A percentile compares a stretch with the other conserved stretches of the same genome.
These are phyloP conservation scores for Angomonas deanei DNA, from an alignment of 208 protist species.

Conservation along the genomic window DNA sequence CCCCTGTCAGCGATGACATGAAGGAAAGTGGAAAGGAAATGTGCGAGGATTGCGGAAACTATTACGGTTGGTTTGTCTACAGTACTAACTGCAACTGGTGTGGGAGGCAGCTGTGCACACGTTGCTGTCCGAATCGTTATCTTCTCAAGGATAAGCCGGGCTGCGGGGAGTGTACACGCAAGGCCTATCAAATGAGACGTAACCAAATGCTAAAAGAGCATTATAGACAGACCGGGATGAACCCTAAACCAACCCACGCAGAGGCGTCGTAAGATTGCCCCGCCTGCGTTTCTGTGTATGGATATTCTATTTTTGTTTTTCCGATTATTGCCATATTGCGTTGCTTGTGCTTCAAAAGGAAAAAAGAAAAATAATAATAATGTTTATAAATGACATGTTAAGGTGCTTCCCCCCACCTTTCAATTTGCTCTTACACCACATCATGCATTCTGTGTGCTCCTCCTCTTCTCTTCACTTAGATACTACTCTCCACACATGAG, in stretches of 20 bases:
- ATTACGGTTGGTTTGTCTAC: slow-evolving; percentile 53
- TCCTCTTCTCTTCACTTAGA: too few relatives aligned
- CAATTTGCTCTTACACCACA: too few relatives aligned
- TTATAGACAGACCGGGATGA: slow-evolving; percentile 10
- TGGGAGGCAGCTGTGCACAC: slow-evolving; percentile 59
- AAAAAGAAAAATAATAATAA: not conserved
- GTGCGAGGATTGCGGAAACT: slow-evolving; percentile 59
- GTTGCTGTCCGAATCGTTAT: slow-evolving; percentile 65
- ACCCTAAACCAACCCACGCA: too few relatives aligned
- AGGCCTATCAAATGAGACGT: slow-evolving; percentile 38
- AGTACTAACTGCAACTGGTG: slow-evolving; percentile 85
- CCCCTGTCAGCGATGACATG: slow-evolving; percentile 21
- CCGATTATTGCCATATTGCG: too few relatives aligned
- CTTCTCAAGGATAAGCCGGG: slow-evolving; percentile 61
- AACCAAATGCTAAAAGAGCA: slow-evolving; percentile 34
- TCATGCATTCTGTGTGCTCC: too few relatives aligned
- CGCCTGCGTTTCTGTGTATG: too few relatives aligned
- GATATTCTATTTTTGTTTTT: too few relatives aligned
- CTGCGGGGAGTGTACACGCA: slow-evolving; percentile 55
- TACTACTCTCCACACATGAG: too few relatives aligned
- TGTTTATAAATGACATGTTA: not conserved
- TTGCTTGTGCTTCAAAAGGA: too few relatives aligned
- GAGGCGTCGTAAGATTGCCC: too few relatives aligned
- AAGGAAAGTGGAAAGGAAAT: slow-evolving; percentile 24
- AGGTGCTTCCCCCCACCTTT: too few relatives aligned